A percentile compares a stretch with the other conserved stretches of the same genome.
phyloP scores from a whole-genome alignment of 2,329 filamentous ascomycete genomes.

The Calonectria crousiana region DNA sequence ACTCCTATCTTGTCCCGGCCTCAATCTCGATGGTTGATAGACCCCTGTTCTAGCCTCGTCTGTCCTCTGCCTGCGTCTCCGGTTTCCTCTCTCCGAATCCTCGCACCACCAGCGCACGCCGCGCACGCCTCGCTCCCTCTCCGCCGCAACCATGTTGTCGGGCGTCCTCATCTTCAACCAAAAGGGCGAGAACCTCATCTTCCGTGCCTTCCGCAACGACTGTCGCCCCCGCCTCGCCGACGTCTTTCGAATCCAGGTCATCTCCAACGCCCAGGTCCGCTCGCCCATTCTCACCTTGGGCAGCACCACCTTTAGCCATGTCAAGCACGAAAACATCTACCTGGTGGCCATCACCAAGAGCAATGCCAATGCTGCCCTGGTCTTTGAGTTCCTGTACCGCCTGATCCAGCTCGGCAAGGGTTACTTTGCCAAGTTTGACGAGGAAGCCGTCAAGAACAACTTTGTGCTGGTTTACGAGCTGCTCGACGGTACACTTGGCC shows the following conservation, averaged over 20 bases:
- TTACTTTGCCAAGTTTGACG: conserved; percentile 99
- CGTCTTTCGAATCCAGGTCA: conserved; percentile 99
- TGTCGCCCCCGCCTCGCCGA: conserved; percentile 97
- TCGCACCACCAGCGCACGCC: background rate
- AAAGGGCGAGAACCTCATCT: conserved; percentile 99
- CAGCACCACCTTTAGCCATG: conserved; percentile 98
- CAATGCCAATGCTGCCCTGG: conserved; percentile 97
- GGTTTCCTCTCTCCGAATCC: background rate
- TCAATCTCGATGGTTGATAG: conserved; percentile 1
- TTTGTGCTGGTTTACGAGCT: conserved; percentile 99
- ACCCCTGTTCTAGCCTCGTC: conserved; percentile 1
- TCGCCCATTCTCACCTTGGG: conserved; percentile 97
- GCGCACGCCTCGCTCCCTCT: background rate
- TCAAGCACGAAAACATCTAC: conserved; percentile 99
- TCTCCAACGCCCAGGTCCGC: conserved; percentile 96
- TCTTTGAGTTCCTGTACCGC: conserved; percentile 98
- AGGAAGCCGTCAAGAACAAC: conserved; percentile 99
- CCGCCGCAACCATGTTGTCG: conserved; percentile 81
- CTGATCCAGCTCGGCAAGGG: conserved; percentile 90
- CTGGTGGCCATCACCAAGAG: conserved; percentile 97
- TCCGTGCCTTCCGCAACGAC: conserved; percentile 98
- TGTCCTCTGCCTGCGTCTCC: background rate
- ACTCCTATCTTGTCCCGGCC: conserved; percentile 24
- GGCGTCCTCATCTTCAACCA: conserved; percentile 99
- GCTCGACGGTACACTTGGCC: conserved; percentile 76